These are phyloP conservation scores for Aspergillus sp. DNA, from an alignment of 2,329 filamentous ascomycete genomes.

Conservation along the genomic window DNA sequence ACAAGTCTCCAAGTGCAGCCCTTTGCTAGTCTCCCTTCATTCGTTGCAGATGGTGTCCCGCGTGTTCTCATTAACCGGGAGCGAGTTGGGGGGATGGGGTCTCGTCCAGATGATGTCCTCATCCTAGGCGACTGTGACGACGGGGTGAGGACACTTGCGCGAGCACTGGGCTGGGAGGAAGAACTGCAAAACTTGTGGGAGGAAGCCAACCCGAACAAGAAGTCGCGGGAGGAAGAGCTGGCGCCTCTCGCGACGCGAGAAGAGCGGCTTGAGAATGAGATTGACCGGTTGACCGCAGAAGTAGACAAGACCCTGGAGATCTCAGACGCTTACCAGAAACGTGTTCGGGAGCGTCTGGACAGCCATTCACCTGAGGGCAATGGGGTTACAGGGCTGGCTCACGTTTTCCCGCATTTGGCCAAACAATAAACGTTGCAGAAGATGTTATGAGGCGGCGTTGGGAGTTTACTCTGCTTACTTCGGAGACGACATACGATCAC, in stretches of 20 bases:
- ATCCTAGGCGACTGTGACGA: slow-evolving; percentile 79
- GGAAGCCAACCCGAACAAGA: slow-evolving; percentile 61
- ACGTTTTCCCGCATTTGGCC: slow-evolving; percentile 40
- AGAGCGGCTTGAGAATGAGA: slow-evolving; percentile 57
- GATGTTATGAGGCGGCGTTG: slow-evolving; percentile 4
- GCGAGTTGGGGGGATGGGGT: slow-evolving; percentile 74
- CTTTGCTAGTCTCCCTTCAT: slow-evolving; percentile 75
- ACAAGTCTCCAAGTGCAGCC: slow-evolving; percentile 86
- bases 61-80: slow-evolving; percentile 87
- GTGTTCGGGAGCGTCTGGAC: slow-evolving; percentile 34
- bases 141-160: slow-evolving; percentile 75
- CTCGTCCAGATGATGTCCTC: slow-evolving; percentile 78
- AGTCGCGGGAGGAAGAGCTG: slow-evolving; percentile 47
- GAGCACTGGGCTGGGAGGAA: slow-evolving; percentile 78
- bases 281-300: slow-evolving; percentile 58
- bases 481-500: neutral
- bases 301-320: slow-evolving; percentile 56
- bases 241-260: slow-evolving; percentile 49
- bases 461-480: neutral
- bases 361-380: neutral
- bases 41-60: slow-evolving; percentile 63
- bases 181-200: slow-evolving; percentile 80
- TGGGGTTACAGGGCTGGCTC: slow-evolving; percentile 25
- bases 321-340: slow-evolving; percentile 47
- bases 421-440: slow-evolving; percentile 1